A percentile compares a stretch with the other conserved stretches of the same genome.
Conservation (phyloP, 2,329 filamentous ascomycete genomes). For the Apiospora malaysiana region DNA sequence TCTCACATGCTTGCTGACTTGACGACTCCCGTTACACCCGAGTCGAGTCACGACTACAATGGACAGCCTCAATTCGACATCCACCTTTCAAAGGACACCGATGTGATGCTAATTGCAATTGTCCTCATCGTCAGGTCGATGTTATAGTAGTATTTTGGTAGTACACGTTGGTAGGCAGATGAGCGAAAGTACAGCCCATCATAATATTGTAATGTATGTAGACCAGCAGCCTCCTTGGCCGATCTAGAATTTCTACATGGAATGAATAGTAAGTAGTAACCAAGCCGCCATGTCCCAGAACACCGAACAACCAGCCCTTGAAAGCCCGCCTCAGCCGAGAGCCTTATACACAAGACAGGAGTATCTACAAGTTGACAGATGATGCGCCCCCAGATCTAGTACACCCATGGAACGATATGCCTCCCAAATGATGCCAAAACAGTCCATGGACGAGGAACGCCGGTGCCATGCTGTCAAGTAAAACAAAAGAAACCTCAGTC, state of each 20-base stretch:
- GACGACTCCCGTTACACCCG: not conserved
- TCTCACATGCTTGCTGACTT: not conserved
- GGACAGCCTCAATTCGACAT: not conserved
- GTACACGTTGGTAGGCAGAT: not conserved
- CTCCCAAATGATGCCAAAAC: slow-evolving; percentile 2
- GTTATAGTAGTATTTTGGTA: slow-evolving; percentile 2
- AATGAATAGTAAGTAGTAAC: not conserved
- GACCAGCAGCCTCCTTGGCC: slow-evolving; percentile 5
- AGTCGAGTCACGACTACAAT: not conserved
- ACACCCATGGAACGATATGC: slow-evolving; percentile 3
- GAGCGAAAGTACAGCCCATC: not conserved
- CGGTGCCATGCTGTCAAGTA: slow-evolving; percentile 9
- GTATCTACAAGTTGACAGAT: slow-evolving; percentile 4
- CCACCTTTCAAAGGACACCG: no score
- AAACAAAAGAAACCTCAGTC: slow-evolving; percentile 9
- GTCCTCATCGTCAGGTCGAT: not conserved
- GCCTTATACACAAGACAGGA: slow-evolving; percentile 9
- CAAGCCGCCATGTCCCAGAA: slow-evolving; percentile 7
- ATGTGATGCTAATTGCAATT: not conserved
- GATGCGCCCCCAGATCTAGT: slow-evolving; percentile 15
- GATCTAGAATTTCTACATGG: slow-evolving; percentile 3
- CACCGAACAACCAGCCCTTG: not conserved
- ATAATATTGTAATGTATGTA: not conserved
- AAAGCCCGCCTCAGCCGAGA: slow-evolving; percentile 3
- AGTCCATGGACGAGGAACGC: slow-evolving; percentile 10